Evolutionary conservation across 345 rosid genomes (phyloP).

Genomic region (Cardamine occulta): DNA sequence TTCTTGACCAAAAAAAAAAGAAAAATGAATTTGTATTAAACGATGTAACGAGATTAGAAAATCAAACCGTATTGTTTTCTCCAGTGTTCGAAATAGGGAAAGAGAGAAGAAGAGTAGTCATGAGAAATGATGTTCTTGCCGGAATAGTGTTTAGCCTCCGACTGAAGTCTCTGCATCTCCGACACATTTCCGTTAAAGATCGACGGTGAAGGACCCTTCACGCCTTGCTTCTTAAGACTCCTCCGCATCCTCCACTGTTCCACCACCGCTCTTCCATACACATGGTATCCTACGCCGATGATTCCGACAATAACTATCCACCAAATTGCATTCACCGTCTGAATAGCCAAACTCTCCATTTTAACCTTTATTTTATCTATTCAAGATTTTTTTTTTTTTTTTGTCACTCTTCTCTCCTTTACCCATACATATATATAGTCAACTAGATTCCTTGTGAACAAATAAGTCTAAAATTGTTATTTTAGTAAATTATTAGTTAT

Average conservation of each 20-base stretch:
- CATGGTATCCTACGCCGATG: background rate
- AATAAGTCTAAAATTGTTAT: background rate
- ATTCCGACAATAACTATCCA: background rate
- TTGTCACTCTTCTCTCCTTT: background rate
- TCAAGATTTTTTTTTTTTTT: constrained; percentile 2
- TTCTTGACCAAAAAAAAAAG: too few species aligned
- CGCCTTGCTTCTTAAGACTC: constrained; percentile 61
- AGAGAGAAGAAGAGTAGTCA: constrained; percentile 66
- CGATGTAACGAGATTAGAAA: background rate
- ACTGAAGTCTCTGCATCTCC: constrained; percentile 61
- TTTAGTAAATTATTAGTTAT: background rate
- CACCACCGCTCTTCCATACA: constrained; percentile 13
- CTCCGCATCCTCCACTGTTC: constrained; percentile 28
- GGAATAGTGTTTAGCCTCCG: constrained; percentile 8
- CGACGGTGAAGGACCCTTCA: constrained; percentile 65
- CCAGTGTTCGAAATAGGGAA: constrained; percentile 74
- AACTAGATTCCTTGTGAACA: constrained; percentile 1
- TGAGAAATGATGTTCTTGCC: constrained; percentile 50
- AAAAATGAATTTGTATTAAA: background rate
- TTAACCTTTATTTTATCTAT: background rate
- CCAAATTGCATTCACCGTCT: background rate
- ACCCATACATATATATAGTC: background rate
- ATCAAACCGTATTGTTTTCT: constrained; percentile 61
- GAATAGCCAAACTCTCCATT: constrained; percentile 17
- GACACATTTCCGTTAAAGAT: constrained; percentile 57